phyloP scores from a whole-genome alignment of 2,329 filamentous ascomycete genomes.

The Teratosphaeria epicoccoides region DNA sequence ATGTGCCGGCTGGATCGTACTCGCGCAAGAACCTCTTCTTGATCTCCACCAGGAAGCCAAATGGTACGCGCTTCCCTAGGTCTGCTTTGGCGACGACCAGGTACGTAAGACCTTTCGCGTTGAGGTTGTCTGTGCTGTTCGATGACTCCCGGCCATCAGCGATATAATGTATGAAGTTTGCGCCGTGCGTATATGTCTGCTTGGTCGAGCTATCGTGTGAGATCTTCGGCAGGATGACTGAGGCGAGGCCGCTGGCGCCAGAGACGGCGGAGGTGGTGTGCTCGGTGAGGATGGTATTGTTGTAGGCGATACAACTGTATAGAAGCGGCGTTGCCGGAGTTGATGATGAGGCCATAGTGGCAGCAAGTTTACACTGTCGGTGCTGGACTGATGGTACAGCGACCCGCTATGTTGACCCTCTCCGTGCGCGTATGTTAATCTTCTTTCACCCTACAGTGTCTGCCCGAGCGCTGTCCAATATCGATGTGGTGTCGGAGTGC shows the following conservation, averaged over 20 bases:
- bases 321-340: slow-evolving; percentile 26
- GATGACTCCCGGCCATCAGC: slow-evolving; percentile 50
- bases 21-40: slow-evolving; percentile 73
- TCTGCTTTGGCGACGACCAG: slow-evolving; percentile 75
- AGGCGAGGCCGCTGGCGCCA: slow-evolving; percentile 76
- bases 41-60: slow-evolving; percentile 83
- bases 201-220: slow-evolving; percentile 69
- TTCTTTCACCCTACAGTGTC: too few relatives aligned
- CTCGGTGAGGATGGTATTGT: slow-evolving; percentile 85
- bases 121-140: slow-evolving; percentile 19
- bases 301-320: slow-evolving; percentile 79
- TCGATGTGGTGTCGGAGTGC: too few relatives aligned
- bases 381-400: too few relatives aligned
- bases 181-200: slow-evolving; percentile 76
- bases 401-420: too few relatives aligned
- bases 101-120: slow-evolving; percentile 71
- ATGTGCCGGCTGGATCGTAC: slow-evolving; percentile 55
- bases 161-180: slow-evolving; percentile 92
- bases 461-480: too few relatives aligned
- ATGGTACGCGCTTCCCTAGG: slow-evolving; percentile 78
- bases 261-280: slow-evolving; percentile 79
- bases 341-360: slow-evolving; percentile 27
- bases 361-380: background rate
- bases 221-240: slow-evolving; percentile 92
- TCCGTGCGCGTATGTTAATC: too few relatives aligned